Evolutionary conservation across 106 monocot species (phyloP).

Genomic region (Cymbidium sinense): DNA sequence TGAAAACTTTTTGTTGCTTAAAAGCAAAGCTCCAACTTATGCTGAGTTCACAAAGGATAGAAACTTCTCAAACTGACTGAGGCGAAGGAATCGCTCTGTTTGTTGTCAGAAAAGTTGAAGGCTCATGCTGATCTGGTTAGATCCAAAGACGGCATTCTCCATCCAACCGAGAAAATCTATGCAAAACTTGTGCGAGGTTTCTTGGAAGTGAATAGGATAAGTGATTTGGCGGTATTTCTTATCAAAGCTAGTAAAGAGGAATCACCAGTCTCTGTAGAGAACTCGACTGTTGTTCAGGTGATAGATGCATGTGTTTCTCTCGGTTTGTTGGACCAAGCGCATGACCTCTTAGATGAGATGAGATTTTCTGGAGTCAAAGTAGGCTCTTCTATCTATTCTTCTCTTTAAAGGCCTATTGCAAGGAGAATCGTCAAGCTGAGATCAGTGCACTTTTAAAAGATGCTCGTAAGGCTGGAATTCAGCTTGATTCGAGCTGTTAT

Average conservation of each 20-base stretch:
- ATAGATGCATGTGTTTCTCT: slow-evolving; percentile 78
- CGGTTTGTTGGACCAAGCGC: slow-evolving; percentile 72
- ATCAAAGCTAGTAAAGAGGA: slow-evolving; percentile 67
- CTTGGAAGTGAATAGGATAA: slow-evolving; percentile 55
- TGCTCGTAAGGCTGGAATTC: slow-evolving; percentile 67
- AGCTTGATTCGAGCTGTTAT: slow-evolving; percentile 78
- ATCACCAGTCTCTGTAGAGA: slow-evolving; percentile 56
- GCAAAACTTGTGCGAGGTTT: slow-evolving; percentile 81
- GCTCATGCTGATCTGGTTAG: slow-evolving; percentile 53
- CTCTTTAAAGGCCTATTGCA: slow-evolving; percentile 80
- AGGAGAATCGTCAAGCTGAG: slow-evolving; percentile 50
- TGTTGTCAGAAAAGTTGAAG: slow-evolving; percentile 50
- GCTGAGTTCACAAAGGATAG: slow-evolving; percentile 48
- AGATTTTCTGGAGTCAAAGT: slow-evolving; percentile 67
- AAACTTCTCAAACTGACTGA: slow-evolving; percentile 53
- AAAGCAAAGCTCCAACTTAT: slow-evolving; percentile 38
- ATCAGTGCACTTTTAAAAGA: slow-evolving; percentile 61
- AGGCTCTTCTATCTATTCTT: slow-evolving; percentile 65
- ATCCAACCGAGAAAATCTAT: slow-evolving; percentile 87
- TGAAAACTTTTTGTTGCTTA: slow-evolving; percentile 26
- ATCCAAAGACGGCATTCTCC: slow-evolving; percentile 73
- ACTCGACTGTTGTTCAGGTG: slow-evolving; percentile 67
- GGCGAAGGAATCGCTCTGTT: slow-evolving; percentile 41
- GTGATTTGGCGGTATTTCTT: slow-evolving; percentile 64
- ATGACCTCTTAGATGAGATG: slow-evolving; percentile 93